phyloP scores from a whole-genome alignment of 495 filamentous ascomycete species.

The Penicillium roqueforti region DNA sequence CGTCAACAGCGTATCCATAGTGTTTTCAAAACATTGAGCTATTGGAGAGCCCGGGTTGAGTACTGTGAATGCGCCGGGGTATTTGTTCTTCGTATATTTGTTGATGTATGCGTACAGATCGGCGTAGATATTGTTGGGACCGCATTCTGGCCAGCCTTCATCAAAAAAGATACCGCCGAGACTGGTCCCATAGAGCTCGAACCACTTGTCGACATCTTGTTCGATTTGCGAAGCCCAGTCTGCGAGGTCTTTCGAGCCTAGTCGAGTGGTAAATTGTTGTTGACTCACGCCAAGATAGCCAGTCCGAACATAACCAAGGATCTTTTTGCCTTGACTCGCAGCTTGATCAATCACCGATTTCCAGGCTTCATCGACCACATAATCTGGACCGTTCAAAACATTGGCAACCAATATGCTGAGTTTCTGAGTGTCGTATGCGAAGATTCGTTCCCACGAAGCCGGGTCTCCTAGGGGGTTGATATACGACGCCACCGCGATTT shows the following conservation, averaged over 20 bases:
- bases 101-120: too few species aligned
- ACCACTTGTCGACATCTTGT: slow-evolving; percentile 23
- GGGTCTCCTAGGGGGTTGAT: slow-evolving; percentile 21
- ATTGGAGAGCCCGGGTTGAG: too few species aligned
- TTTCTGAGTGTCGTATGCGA: slow-evolving; percentile 11
- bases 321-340: slow-evolving; percentile 8
- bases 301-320: slow-evolving; percentile 23
- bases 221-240: slow-evolving; percentile 22
- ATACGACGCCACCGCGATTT: slow-evolving; percentile 22
- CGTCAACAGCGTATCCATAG: too few species aligned
- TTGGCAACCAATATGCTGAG: slow-evolving; percentile 18
- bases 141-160: too few species aligned
- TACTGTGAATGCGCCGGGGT: too few species aligned
- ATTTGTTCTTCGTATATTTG: too few species aligned
- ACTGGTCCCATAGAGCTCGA: background rate
- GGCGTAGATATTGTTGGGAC: too few species aligned
- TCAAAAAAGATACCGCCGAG: too few species aligned
- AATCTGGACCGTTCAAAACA: slow-evolving; percentile 19
- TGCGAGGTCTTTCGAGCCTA: slow-evolving; percentile 12
- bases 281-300: slow-evolving; percentile 23
- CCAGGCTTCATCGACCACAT: slow-evolving; percentile 12
- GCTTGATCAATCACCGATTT: slow-evolving; percentile 12
- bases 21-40: too few species aligned
- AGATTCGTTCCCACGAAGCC: slow-evolving; percentile 15
- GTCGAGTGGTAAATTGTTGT: slow-evolving; percentile 17